These are phyloP conservation scores for Epichloe hybrida DNA, from an alignment of 2,329 filamentous ascomycete species.

Conservation along the genomic window DNA sequence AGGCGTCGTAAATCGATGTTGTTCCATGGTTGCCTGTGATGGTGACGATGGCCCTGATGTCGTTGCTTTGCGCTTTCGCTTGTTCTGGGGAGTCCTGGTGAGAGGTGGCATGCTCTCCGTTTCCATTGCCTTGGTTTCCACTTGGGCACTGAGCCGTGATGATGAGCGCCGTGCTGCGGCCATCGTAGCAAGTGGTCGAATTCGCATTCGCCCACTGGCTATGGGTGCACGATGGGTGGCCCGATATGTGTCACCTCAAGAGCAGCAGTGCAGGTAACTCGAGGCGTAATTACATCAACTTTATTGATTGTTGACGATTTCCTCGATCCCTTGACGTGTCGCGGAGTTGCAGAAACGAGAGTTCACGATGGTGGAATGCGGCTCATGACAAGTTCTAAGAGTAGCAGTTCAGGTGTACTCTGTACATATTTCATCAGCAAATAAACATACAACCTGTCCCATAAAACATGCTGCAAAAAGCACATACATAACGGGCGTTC, in stretches of 20 bases:
- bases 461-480: no score
- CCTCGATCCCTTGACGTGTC: no score
- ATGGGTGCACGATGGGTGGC: not conserved
- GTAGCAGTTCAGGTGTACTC: no score
- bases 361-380: no score
- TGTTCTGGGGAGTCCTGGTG: constrained; percentile 9
- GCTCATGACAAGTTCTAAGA: no score
- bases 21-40: constrained; percentile 9
- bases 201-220: constrained; percentile 1
- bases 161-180: constrained; percentile 26
- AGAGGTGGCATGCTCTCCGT: constrained; percentile 9
- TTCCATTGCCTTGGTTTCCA: constrained; percentile 6
- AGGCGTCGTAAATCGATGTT: constrained; percentile 16
- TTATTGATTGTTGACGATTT: no score
- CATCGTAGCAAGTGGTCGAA: constrained; percentile 8
- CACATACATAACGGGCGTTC: no score
- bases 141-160: constrained; percentile 26
- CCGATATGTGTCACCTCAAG: not conserved
- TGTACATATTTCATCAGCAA: no score
- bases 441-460: no score
- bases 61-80: constrained; percentile 23
- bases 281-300: not conserved
- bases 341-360: no score
- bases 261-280: not conserved
- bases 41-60: constrained; percentile 3